These are phyloP conservation scores for Magnolia sinica DNA, from an alignment of 164 flowering plant genomes.

Conservation along the genomic window DNA sequence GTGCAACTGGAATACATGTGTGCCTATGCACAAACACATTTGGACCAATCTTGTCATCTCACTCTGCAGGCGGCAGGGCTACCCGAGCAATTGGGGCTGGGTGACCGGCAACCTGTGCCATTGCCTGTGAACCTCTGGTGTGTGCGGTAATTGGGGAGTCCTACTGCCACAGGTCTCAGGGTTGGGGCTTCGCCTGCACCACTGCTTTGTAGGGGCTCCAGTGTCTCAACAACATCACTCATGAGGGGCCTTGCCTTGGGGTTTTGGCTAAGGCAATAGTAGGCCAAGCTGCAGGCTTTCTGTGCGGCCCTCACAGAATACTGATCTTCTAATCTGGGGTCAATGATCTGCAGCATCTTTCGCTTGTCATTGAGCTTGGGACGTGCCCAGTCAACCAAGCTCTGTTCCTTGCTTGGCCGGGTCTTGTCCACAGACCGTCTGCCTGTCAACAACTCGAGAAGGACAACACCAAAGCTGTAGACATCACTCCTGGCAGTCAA, in stretches of 20 bases:
- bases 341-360: slow-evolving; percentile 81
- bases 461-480: slow-evolving; percentile 96
- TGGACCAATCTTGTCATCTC: slow-evolving; percentile 31
- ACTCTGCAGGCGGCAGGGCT: slow-evolving; percentile 79
- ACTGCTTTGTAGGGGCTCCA: slow-evolving; percentile 80
- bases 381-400: slow-evolving; percentile 95
- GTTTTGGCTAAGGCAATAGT: slow-evolving; percentile 91
- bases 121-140: slow-evolving; percentile 45
- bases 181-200: slow-evolving; percentile 36
- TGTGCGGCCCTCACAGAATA: slow-evolving; percentile 91
- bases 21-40: neutral
- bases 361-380: slow-evolving; percentile 92
- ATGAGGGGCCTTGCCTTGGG: slow-evolving; percentile 97
- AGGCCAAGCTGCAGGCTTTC: slow-evolving; percentile 94
- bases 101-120: slow-evolving; percentile 57
- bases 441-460: slow-evolving; percentile 87
- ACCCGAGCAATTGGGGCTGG: slow-evolving; percentile 66
- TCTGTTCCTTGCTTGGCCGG: slow-evolving; percentile 87
- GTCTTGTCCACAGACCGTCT: slow-evolving; percentile 90
- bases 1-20: neutral
- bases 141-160: slow-evolving; percentile 44
- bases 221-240: slow-evolving; percentile 95
- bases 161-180: slow-evolving; percentile 29
- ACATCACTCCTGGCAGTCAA: slow-evolving; percentile 94
- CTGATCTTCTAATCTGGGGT: slow-evolving; percentile 82